Evolutionary conservation across 352 stramenopile species (phyloP), one percentile per base, ranked within the genome.

Genomic region (Elongisporangium undulatum): DNA sequence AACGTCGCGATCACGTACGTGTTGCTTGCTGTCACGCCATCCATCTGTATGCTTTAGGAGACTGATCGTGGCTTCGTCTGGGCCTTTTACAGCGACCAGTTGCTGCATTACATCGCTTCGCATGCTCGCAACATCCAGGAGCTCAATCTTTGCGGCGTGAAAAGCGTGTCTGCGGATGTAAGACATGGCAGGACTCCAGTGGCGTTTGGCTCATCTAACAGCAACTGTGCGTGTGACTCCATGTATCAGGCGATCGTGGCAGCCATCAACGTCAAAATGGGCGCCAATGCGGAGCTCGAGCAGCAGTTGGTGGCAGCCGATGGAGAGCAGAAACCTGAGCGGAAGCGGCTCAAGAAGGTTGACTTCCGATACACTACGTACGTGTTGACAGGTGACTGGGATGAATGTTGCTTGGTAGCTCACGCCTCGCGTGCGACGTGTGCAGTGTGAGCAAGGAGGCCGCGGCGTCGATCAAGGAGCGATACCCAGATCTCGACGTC

Each of bases 321-420:
- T 21, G 58, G 24, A 48, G 56, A 66, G 20, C 60, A 68, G 12
- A 60, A 89, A 48, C 87, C 84, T 0, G 82, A 91, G 61, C 79
- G 80, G 29, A 96, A 96, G 71, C 79, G 82, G 6, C 78, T 96
- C 49, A 96, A 96, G 71, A 92, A 89, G 55, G 75, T 96, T 55
- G 86, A 96, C 55, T 92, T 96, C 26, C 87, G 87, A 57, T 96
- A 96, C 73, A 96, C 87, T 15, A 82, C 71, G 87, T 95, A 82
- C 58, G 82, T n/a, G 74, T 12, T 19, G 53, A 19, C 9, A 9
- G 8, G 5, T 15, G 13, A 2, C 1, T 13, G 8, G 5, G 5
- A 41, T 41, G 8, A 9, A 15, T 4, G 13, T 41, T 41, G 29
- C 29, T 6, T 41, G n/a, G 5, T 41, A 15, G 13, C 29, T 41